A percentile compares a stretch with the other conserved stretches of the same genome.
Evolutionary conservation across 1,139 yeast genomes (phyloP).

Genomic region (Debaryomyces fabryi): DNA sequence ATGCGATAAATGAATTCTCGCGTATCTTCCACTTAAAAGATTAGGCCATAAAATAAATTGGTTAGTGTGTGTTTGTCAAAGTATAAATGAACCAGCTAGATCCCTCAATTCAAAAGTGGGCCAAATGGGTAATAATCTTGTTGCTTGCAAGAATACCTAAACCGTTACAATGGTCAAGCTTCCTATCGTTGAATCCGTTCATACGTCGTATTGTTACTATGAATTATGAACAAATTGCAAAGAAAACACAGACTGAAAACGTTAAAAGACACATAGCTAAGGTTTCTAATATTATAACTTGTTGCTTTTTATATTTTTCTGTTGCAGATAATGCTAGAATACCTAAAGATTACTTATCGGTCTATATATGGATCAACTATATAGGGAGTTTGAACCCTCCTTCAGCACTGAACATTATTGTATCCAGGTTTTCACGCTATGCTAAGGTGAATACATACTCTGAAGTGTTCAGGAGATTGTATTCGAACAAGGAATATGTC

Average conservation of each 20-base stretch:
- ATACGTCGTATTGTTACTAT: conserved; percentile 19
- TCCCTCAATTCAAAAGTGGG: conserved; percentile 23
- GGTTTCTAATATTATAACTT: conserved; percentile 31
- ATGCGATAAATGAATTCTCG: neutral
- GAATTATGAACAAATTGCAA: neutral
- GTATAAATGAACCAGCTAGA: neutral
- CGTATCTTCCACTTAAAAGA: neutral
- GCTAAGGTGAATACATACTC: neutral
- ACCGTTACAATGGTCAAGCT: conserved; percentile 36
- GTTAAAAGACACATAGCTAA: conserved; percentile 14
- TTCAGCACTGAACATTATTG: conserved; percentile 30
- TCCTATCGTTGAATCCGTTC: conserved; percentile 37
- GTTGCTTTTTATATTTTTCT: conserved; percentile 36
- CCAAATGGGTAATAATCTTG: conserved; percentile 34
- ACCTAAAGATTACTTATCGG: conserved; percentile 44
- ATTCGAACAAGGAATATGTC: conserved; percentile 35
- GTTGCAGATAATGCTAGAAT: conserved; percentile 28
- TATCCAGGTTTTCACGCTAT: conserved; percentile 27
- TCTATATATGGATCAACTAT: conserved; percentile 39
- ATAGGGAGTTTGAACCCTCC: conserved; percentile 41
- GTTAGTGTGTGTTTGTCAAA: neutral
- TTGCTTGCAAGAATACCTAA: conserved; percentile 27
- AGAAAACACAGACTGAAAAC: neutral
- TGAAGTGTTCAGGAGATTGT: conserved; percentile 17
- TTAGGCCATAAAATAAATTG: neutral